These are phyloP conservation scores for Rhizophora mangle DNA, from an alignment of 345 rosid genomes.

Conservation along the genomic window DNA sequence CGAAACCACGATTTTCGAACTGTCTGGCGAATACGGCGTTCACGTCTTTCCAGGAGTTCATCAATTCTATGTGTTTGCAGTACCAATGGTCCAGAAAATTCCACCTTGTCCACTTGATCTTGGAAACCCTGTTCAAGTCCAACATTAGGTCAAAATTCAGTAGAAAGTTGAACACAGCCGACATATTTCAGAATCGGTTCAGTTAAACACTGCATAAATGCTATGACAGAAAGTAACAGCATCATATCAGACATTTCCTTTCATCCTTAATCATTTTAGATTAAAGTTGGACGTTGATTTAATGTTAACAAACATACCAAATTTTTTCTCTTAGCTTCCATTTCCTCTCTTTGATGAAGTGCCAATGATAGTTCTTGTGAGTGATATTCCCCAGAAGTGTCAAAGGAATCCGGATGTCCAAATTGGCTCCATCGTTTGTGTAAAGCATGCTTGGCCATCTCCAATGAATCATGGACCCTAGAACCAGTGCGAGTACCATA, in stretches of 20 bases:
- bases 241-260: constrained; percentile 2
- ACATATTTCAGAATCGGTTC: not conserved
- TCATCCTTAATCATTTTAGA: constrained; percentile 18
- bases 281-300: constrained; percentile 22
- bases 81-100: constrained; percentile 85
- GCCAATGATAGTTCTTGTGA: constrained; percentile 81
- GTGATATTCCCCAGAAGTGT: constrained; percentile 81
- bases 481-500: constrained; percentile 42
- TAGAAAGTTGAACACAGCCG: not conserved
- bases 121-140: constrained; percentile 53
- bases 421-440: constrained; percentile 71
- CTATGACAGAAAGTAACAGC: not conserved
- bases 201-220: not conserved
- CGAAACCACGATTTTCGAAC: constrained; percentile 88
- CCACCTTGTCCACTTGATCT: constrained; percentile 63
- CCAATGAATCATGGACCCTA: constrained; percentile 53
- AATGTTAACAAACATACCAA: constrained; percentile 53
- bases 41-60: constrained; percentile 72
- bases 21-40: constrained; percentile 76
- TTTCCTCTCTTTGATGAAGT: constrained; percentile 60
- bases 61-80: constrained; percentile 69
- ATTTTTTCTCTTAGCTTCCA: constrained; percentile 56
- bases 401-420: constrained; percentile 82
- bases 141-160: not conserved
- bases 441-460: constrained; percentile 52